Evolutionary conservation across 805 yeast genomes (phyloP), one percentile per base, ranked within the genome.

Genomic region (Metschnikowia drakensbergensis): DNA sequence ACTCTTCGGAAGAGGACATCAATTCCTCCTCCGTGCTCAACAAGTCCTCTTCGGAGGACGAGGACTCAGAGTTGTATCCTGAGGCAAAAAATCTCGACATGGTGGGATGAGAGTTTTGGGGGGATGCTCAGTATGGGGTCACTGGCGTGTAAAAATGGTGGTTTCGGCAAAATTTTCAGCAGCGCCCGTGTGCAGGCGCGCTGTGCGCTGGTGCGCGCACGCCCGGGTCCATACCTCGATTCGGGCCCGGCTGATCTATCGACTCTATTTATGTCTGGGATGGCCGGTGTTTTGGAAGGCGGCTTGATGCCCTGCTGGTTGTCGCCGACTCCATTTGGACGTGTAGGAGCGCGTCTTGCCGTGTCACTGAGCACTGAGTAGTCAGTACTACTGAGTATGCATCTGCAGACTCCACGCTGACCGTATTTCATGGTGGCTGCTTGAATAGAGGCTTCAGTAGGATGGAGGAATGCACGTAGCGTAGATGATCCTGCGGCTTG

Each of bases 71-170:
- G 54, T 77, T 73, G 63, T 81, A 83, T 57, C 82, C 78, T 51
- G 78, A 72, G 54, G 76, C 78, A 76, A 94, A 94, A 80, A 94
- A 92, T 74, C 96, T 87, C 60, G 98, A 89, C 96, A 90, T 90
- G 53, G 47, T 67, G 54, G 33, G 23, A 31, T 42, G 52, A 43
- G 47, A 45, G 37, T 37, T 36, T 32, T 38, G 45, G 38, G 27
- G 36, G 34, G 43, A 22, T 42, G 11, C 37, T 42, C 45, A 33
- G 45, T 42, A 26, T 40, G 43, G 43, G 36, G 43, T 40, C 43
- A n/a, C 29, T 37, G 25, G 41, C n/a, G 43, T 27, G 45, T 28
- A 33, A 32, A 13, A 30, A 17, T 35, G 46, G 41, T 43, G 32
- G 33, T 32, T 37, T 22, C 25, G 37, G 52, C 50, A 51, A 51